Evolutionary conservation across 805 yeast species (phyloP), one percentile per base, ranked within the genome.

Genomic region (Lachancea dasiensis): DNA sequence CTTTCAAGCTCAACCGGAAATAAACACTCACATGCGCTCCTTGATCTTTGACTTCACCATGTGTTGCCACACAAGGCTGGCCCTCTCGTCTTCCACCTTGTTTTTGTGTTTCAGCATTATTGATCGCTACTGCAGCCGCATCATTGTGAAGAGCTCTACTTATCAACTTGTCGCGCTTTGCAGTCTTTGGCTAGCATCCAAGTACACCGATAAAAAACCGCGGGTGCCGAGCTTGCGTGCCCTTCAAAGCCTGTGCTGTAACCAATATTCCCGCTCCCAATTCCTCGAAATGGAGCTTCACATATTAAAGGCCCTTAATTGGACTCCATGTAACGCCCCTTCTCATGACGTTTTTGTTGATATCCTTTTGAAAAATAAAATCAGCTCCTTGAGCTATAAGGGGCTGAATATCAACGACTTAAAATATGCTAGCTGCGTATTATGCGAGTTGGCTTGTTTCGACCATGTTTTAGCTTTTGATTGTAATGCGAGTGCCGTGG

Each of bases 131-230:
- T 81, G 92, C 54, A 80, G 94, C 32, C 76, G 77, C 48, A 72
- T 95, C 47, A 75, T 85, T 17, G 86, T 86, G 6, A 76, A 82
- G 57, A 75, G 81, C 47, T 84, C 82, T 44, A 94, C 86, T 55
- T 80, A 82, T 54, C 97, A 87, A 62, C 68, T 89, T 37, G 76
- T 89, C 19, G 95, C 94, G 20, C 76, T 94, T 47, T 80, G 94
- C 1, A 79, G 95, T 20, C 63, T 89, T 36, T 90, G 97, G 97
- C 75, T 90, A 14, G 87, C 95, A 3, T 73, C 94, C 25, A 89
- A 89, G 57, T 70, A 75, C 41, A 71, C 74, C 48, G 89, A 86
- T 45, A 73, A 76, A 44, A 75, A 87, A 60, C 72, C 73, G 47
- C 76, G 76, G 52, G 73, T 78, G 27, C 80, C 81, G 6, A 63